Conservation (phyloP, 164 flowering plant species). For the Amborella trichopoda region DNA sequence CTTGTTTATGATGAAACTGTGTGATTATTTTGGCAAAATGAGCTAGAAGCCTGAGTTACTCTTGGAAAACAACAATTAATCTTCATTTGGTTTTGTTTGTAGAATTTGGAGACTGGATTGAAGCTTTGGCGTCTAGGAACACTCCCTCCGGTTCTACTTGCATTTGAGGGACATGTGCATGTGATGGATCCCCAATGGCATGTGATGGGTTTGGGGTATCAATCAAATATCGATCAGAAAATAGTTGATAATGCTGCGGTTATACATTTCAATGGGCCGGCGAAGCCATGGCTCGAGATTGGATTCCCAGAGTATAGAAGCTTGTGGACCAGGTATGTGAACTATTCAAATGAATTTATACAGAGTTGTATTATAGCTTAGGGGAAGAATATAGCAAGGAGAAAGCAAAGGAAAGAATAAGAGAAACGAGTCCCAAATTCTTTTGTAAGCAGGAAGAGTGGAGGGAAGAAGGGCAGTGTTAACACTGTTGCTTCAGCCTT, state of each 20-base stretch:
- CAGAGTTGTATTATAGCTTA: conserved; percentile 29
- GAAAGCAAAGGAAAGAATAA: too few relatives aligned
- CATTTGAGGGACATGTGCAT: conserved; percentile 50
- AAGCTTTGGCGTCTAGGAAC: conserved; percentile 49
- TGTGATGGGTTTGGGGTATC: conserved; percentile 41
- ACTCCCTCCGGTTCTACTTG: conserved; percentile 54
- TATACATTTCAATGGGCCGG: conserved; percentile 59
- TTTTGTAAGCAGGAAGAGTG: conserved; percentile 8
- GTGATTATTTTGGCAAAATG: too few relatives aligned
- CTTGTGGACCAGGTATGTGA: conserved; percentile 38
- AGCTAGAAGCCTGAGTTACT: too few relatives aligned
- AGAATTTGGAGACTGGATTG: conserved; percentile 47
- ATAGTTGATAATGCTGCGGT: conserved; percentile 39
- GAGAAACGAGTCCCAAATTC: conserved; percentile 10
- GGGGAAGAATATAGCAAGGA: conserved; percentile 18
- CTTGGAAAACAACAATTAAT: too few relatives aligned
- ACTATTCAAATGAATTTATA: conserved; percentile 36
- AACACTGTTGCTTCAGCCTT: conserved; percentile 32
- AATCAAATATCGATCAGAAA: conserved; percentile 6
- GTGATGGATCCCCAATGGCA: conserved; percentile 54
- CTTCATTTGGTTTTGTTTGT: conserved; percentile 3
- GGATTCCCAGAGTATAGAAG: conserved; percentile 30
- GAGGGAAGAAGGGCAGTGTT: conserved; percentile 38
- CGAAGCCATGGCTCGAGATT: conserved; percentile 69
- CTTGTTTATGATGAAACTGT: too few relatives aligned